Base-by-base conservation (phyloP, 352 stramenopile genomes). In the Phytophthora cryptogea region DNA sequence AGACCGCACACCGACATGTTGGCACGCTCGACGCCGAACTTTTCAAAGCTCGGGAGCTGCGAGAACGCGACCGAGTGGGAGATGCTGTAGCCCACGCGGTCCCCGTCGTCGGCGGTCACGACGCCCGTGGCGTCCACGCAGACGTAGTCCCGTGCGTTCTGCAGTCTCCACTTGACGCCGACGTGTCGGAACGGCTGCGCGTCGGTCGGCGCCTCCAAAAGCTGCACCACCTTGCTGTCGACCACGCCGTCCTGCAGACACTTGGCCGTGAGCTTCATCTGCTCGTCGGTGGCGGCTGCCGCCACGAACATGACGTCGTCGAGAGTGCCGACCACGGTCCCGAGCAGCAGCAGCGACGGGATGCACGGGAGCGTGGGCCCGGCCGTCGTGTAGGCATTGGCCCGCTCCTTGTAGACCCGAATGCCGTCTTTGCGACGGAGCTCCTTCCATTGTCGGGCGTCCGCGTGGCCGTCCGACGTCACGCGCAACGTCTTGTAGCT, bases 21-120 rank as follows among this genome's bases (percentile, higher is more conserved):
- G 51, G 75, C 81, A 0, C 81, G 70, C 20, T 80, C 72, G 50
- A 91, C 79, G 54, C 82, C 74, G 54, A 89, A 75, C 36, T 81
- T 80, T 27, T 76, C 73, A 32, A 89, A 88, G 59, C 63, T 76
- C 20, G 74, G 62, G 51, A 90, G 58, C 32, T 68, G 41, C 32
- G 59, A 28, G 33, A 80, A 70, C 23, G 55, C 52, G 28, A 80
- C 59, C 2, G 71, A 80, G 51, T 80, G 71, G 4, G 58, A 74
- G 30, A 80, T 49, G 6, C 56, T 70, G 46, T 59, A 80, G 45
- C 68, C 65, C 6, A 80, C 23, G 4, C 31, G 47, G 7, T 79
- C 67, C 11, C 63, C 59, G 4, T 59, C 46, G 30, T 45, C 36
- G 36, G 23, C 63, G 14, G 33, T 42, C 2, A 59, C 8, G 7